These are phyloP conservation scores for Fusarium annulatum DNA, from an alignment of 2,329 filamentous ascomycete genomes.

Conservation along the genomic window DNA sequence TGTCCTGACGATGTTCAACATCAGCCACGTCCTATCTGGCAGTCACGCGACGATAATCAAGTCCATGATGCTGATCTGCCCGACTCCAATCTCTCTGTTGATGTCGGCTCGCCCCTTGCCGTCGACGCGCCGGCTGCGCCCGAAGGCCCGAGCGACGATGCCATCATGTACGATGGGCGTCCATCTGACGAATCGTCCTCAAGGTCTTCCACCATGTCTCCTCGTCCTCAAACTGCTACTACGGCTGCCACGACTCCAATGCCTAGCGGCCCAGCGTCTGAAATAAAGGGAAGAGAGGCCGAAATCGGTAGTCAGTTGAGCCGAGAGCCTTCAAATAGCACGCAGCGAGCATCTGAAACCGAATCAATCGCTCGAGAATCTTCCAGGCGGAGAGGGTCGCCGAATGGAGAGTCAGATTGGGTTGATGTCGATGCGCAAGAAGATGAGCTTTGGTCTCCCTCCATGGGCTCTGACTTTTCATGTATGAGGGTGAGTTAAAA, in stretches of 20 bases:
- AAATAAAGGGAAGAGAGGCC: slow-evolving; percentile 50
- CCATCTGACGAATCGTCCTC: slow-evolving; percentile 48
- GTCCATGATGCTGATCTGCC: slow-evolving; percentile 35
- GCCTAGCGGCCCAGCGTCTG: slow-evolving; percentile 46
- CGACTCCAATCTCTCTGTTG: slow-evolving; percentile 30
- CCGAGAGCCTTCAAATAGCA: slow-evolving; percentile 38
- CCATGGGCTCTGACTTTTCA: slow-evolving; percentile 54
- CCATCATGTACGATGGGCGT: slow-evolving; percentile 41
- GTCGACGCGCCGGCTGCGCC: slow-evolving; percentile 34
- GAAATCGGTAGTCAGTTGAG: slow-evolving; percentile 41
- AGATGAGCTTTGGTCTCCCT: slow-evolving; percentile 49
- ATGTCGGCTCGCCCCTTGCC: slow-evolving; percentile 37
- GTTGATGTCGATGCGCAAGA: slow-evolving; percentile 42
- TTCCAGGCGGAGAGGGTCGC: slow-evolving; percentile 29
- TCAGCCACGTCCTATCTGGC: slow-evolving; percentile 41
- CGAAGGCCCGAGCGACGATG: slow-evolving; percentile 41
- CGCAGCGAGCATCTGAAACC: slow-evolving; percentile 28
- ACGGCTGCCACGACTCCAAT: slow-evolving; percentile 51
- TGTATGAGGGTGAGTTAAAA: slow-evolving; percentile 50
- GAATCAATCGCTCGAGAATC: slow-evolving; percentile 28
- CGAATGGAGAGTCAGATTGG: slow-evolving; percentile 37
- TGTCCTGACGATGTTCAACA: slow-evolving; percentile 57
- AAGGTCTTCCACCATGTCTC: slow-evolving; percentile 58
- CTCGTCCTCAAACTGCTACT: slow-evolving; percentile 51
- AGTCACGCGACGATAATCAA: slow-evolving; percentile 39